Percentiles rank a stretch among this genome's conserved stretches.
Evolutionary conservation across 306 rosid species (phyloP).

Genomic region (Datisca glomerata): DNA sequence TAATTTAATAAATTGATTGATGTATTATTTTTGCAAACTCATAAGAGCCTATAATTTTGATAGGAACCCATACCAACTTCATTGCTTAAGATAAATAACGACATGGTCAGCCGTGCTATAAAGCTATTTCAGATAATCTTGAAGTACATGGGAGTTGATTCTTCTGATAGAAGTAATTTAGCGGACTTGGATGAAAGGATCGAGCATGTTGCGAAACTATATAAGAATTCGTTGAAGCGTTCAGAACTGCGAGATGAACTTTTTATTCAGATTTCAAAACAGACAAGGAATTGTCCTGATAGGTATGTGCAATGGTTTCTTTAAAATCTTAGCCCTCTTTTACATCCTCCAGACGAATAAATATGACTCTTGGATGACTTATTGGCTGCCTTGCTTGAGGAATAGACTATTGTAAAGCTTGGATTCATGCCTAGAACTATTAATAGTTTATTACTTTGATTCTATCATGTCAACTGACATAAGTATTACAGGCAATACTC

Average conservation of each 20-base stretch:
- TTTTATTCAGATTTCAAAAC: slow-evolving; percentile 85
- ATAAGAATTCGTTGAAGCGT: slow-evolving; percentile 83
- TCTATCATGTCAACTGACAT: slow-evolving; percentile 11
- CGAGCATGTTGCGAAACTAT: slow-evolving; percentile 73
- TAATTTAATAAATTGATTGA: too few species aligned
- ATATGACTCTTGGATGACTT: slow-evolving; percentile 7
- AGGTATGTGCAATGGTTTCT: slow-evolving; percentile 27
- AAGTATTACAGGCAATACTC: slow-evolving; percentile 48
- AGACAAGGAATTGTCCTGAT: slow-evolving; percentile 86
- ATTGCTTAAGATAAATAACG: slow-evolving; percentile 64
- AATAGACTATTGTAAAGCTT: too few species aligned
- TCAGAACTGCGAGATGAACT: slow-evolving; percentile 91
- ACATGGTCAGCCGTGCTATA: slow-evolving; percentile 71
- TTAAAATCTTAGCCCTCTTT: too few species aligned
- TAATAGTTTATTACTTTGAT: too few species aligned
- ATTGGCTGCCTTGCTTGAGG: too few species aligned
- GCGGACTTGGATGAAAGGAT: slow-evolving; percentile 66
- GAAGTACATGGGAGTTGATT: slow-evolving; percentile 87
- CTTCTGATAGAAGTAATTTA: slow-evolving; percentile 55
- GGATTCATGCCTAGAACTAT: slow-evolving; percentile 2
- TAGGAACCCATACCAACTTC: slow-evolving; percentile 93
- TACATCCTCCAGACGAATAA: background rate
- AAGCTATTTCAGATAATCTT: slow-evolving; percentile 75
- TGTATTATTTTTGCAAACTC: too few species aligned
- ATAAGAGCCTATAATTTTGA: slow-evolving; percentile 12